phyloP scores from a whole-genome alignment of 768 basidiomycete genomes.

The Mycena vulgaris region DNA sequence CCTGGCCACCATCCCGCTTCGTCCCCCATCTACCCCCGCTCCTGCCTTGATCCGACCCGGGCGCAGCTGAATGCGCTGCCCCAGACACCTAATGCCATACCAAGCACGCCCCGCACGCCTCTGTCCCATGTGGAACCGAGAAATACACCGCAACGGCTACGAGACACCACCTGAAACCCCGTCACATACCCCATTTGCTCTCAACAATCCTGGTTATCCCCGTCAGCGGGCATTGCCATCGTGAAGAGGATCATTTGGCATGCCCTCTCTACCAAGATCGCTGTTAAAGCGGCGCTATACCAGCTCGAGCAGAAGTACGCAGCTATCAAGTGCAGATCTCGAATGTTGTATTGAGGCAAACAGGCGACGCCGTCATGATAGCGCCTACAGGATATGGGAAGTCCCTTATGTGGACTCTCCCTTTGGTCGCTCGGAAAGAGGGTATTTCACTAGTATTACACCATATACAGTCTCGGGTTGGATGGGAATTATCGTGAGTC shows the following conservation, averaged over 20 bases:
- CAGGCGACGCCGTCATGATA: conserved; percentile 37
- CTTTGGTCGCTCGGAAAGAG: conserved; percentile 38
- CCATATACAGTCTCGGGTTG: no score
- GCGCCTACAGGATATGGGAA: conserved; percentile 44
- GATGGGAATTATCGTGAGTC: neutral
- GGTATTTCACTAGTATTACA: neutral
- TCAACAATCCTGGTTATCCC: neutral
- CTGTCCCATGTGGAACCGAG: no score
- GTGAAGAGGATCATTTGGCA: neutral
- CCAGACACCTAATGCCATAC: no score
- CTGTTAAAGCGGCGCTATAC: conserved; percentile 3
- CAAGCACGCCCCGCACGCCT: no score
- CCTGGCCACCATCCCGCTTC: no score
- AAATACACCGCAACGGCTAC: neutral
- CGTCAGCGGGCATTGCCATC: neutral
- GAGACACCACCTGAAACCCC: neutral
- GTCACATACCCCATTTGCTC: neutral
- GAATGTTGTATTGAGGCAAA: conserved; percentile 35
- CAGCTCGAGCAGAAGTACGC: neutral
- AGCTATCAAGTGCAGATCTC: conserved; percentile 38
- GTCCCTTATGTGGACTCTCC: conserved; percentile 39
- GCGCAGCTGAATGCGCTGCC: no score
- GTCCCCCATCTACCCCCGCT: no score
- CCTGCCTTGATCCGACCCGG: no score
- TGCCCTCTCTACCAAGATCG: neutral